Percentiles rank a stretch among this genome's conserved stretches.
Conservation (phyloP, 2,329 filamentous ascomycete genomes). For the Paracoccidioides brasiliensis region DNA sequence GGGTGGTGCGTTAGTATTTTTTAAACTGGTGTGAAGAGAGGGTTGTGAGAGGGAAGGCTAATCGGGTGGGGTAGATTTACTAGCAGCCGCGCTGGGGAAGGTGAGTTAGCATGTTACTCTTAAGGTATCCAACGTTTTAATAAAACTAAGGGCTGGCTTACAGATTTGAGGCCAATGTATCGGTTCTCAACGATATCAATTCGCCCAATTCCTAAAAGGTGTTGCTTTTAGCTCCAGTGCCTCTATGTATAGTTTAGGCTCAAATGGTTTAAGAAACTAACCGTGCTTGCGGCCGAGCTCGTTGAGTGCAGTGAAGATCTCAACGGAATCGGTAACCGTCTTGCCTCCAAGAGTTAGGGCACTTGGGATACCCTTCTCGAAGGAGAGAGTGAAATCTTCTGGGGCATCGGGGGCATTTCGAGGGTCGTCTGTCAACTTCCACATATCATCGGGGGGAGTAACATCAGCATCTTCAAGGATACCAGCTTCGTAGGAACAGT, state of each 20-base stretch:
- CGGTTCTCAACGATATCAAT: conserved; percentile 68
- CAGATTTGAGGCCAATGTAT: conserved; percentile 54
- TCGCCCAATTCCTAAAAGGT: conserved; percentile 47
- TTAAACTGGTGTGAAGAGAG: not conserved
- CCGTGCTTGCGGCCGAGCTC: conserved; percentile 12
- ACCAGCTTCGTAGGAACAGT: conserved; percentile 62
- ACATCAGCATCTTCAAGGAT: conserved; percentile 41
- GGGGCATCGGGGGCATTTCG: conserved; percentile 14
- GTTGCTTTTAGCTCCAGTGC: not conserved
- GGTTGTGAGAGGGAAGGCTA: not conserved
- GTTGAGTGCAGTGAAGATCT: conserved; percentile 12
- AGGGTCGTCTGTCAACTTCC: conserved; percentile 48
- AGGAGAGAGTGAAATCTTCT: conserved; percentile 14
- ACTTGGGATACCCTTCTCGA: conserved; percentile 15
- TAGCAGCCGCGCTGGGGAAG: conserved; percentile 9
- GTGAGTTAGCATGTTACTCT: conserved; percentile 37
- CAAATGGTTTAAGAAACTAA: not conserved
- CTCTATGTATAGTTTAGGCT: not conserved
- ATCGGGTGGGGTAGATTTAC: not conserved
- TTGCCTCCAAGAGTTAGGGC: conserved; percentile 8
- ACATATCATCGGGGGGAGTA: conserved; percentile 64
- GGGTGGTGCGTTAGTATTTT: not conserved
- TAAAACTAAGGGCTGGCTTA: conserved; percentile 3
- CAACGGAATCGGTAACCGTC: conserved; percentile 9
- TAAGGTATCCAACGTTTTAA: conserved; percentile 31